Base-by-base conservation (phyloP, 805 yeast species). In the Saturnispora kantuleensis region DNA sequence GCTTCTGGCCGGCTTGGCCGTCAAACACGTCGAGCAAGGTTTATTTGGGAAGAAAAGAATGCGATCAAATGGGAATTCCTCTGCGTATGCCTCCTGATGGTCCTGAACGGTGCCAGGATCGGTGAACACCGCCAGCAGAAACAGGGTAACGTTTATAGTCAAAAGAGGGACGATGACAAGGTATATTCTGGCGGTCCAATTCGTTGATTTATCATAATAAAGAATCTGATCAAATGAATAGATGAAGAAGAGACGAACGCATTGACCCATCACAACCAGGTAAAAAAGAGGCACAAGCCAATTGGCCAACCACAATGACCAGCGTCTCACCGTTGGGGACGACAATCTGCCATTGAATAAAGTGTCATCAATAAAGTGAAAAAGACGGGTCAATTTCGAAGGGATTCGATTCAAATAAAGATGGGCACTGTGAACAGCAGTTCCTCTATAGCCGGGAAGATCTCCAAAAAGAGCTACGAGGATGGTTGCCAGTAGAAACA, bases 1-100 rank as follows among this genome's bases (percentile, higher is more conserved):
- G 6, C 86, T 68, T 46, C 94, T 65, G 1, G 94, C 87, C 11
- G 84, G 77, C 49, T 89, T 67, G 78, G 84, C 77, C 35, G 73
- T 64, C 10, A 72, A 59, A 54, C 95, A 86, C 1, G 81, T 73
- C 10, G 56, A 21, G 52, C 77, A 72, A 13, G 45, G 40, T 21
- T 55, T 59, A 29, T 55, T 56, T 16, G 55, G 49, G 44, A 64
- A 69, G 54, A 64, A 76, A 31, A 74, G 69, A 37, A 75, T 49
- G 13, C 64, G 62, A 54, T 76, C 70, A 45, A 60, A 57, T 3
- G 59, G 58, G 47, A 65, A 70, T 11, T 46, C 44, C 3, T 33
- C n/a, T 17, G 47, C 21, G 6, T 50, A 49, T 5, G 35, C 38
- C 16, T 30, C 4, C 3, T 36, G 16, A 3, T 16, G 44, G 34